Percentiles rank a stretch among this genome's conserved stretches.
phyloP scores from a whole-genome alignment of 179 eudicot genomes.

The Spinacia oleracea region DNA sequence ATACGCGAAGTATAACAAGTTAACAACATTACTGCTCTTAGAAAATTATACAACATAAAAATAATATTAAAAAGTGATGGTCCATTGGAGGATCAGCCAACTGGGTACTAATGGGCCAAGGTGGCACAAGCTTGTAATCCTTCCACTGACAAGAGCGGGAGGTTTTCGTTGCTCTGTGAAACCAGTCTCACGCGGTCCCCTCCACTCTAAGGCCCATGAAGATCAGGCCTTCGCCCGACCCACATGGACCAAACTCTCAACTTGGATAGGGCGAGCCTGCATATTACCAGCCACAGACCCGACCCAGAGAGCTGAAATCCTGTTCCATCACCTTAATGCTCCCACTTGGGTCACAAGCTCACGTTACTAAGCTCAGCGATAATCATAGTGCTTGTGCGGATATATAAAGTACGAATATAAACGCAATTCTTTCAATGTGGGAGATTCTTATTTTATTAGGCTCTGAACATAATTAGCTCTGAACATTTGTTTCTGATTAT shows the following conservation, averaged over 20 bases:
- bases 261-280: constrained; percentile 2
- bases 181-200: no score
- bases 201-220: no score
- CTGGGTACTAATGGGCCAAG: neutral
- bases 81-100: neutral
- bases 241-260: neutral
- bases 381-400: accelerated
- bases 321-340: neutral
- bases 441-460: neutral
- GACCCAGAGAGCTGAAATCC: neutral
- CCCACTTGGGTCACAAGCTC: constrained; percentile 4
- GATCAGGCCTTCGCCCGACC: neutral
- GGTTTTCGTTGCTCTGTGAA: neutral
- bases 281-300: neutral
- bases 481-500: no score
- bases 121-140: neutral
- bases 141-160: constrained; percentile 1
- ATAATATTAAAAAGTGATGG: neutral
- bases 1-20: no score
- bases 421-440: neutral
- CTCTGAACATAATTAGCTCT: neutral
- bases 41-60: no score
- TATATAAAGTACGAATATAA: no score
- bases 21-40: no score
- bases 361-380: neutral